These are phyloP conservation scores for Cytospora piceae DNA, from an alignment of 2,329 filamentous ascomycete genomes.

Conservation along the genomic window DNA sequence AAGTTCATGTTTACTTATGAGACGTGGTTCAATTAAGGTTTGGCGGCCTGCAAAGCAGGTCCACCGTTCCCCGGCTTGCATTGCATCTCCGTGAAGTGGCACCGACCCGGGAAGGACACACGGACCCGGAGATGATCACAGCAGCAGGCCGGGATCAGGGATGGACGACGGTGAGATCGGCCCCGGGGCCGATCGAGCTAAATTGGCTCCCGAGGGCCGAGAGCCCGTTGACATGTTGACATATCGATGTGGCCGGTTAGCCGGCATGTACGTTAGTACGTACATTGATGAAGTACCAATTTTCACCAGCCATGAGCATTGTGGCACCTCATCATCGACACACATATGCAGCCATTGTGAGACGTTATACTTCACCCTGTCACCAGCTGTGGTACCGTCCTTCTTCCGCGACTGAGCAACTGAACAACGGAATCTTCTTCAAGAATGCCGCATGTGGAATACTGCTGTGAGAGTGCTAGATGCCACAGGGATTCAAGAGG, in stretches of 20 bases:
- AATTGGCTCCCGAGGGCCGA: neutral
- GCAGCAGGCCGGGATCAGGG: neutral
- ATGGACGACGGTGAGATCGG: neutral
- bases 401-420: no score
- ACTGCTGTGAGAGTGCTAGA: no score
- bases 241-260: neutral
- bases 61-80: constrained; percentile 9
- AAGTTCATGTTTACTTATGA: neutral
- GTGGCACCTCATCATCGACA: no score
- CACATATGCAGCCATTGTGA: no score
- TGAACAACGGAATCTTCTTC: no score
- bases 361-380: no score
- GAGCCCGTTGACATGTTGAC: neutral
- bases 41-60: constrained; percentile 11
- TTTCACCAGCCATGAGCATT: neutral
- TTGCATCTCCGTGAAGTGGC: constrained; percentile 2
- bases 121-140: constrained; percentile 13
- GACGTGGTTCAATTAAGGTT: constrained; percentile 28
- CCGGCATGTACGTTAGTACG: neutral
- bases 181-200: neutral
- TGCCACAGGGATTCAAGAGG: no score
- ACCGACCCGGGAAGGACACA: constrained; percentile 1
- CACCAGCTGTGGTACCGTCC: no score
- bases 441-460: no score
- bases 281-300: neutral